Base-by-base conservation (phyloP, 257 asterid genomes). In the Phtheirospermum japonicum region DNA sequence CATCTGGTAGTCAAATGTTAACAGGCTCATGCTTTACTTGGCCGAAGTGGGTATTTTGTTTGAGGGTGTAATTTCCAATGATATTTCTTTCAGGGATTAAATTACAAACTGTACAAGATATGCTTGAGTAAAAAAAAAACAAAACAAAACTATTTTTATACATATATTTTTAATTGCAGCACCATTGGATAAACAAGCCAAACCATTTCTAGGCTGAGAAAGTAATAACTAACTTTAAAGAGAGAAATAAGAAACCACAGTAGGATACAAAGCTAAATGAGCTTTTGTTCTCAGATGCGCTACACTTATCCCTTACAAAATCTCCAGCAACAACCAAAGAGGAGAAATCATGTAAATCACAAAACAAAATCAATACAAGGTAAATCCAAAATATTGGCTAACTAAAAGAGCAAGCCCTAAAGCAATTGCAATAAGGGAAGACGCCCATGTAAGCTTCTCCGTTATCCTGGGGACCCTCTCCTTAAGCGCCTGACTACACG, bases 401-500 rank as follows among this genome's bases (percentile, higher is more conserved):
- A 87, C 53, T 28, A 93, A 70, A 65, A 93, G 80, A 0, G 94
- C 83, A 48, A 93, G 64, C 52, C 99, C 99, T 46, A 93, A 68
- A 49, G 76, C 88, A 64, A 89, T 87, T 2, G 99, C 97, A 23
- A 93, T 63, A 48, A 89, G 79, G 6, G 99, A 93, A 9, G 99
- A 87, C 0, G 85, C 97, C 99, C 99, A 93, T 0, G 97, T 93
- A 7, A 93, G 96, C 74, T 93, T 89, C 85, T 93, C 99, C 0
- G 99, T 93, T 23, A 93, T 82, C 60, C 91, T 76, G 2, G 99
- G 99, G 14, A 93, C 67, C 71, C 92, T 74, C 16, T 93, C 96
- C 80, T 93, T 93, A 14, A 93, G 74, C 0, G 90, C 99, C 71
- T 89, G 76, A 57, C 99, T 87, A 68, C 95, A 87, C 9, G 99